phyloP scores from a whole-genome alignment of 2,329 filamentous ascomycete genomes.

The Colletotrichum endophyticum region DNA sequence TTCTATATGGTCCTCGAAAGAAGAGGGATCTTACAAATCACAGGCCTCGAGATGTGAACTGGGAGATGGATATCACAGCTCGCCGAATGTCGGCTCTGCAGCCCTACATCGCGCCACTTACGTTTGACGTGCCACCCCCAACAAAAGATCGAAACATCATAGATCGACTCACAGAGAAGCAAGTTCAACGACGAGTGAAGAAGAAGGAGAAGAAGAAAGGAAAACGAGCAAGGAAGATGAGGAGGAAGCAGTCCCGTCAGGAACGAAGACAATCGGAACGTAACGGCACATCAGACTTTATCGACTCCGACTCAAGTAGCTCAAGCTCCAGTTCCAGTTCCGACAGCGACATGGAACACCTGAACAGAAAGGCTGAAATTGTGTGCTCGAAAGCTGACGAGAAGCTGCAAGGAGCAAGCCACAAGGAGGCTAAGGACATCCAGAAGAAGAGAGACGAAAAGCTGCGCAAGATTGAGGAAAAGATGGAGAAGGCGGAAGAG shows the following conservation, averaged over 20 bases:
- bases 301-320: not conserved
- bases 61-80: not conserved
- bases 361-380: not conserved
- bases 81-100: not conserved
- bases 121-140: not conserved
- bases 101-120: not conserved
- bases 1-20: accelerated
- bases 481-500: not conserved
- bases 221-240: not conserved
- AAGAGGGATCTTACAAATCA: not conserved
- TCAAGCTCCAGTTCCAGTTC: not conserved
- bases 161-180: not conserved
- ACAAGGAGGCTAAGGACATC: not conserved
- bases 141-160: not conserved
- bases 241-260: not conserved
- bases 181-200: not conserved
- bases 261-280: not conserved
- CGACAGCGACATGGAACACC: not conserved
- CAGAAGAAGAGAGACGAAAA: not conserved
- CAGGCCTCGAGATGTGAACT: not conserved
- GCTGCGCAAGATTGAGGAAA: not conserved
- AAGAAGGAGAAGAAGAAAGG: not conserved
- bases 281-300: not conserved
- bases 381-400: not conserved
- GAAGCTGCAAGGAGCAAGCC: not conserved